A percentile compares a stretch with the other conserved stretches of the same genome.
phyloP scores from a whole-genome alignment of 106 monocot species.

The Ottelia alismoides region DNA sequence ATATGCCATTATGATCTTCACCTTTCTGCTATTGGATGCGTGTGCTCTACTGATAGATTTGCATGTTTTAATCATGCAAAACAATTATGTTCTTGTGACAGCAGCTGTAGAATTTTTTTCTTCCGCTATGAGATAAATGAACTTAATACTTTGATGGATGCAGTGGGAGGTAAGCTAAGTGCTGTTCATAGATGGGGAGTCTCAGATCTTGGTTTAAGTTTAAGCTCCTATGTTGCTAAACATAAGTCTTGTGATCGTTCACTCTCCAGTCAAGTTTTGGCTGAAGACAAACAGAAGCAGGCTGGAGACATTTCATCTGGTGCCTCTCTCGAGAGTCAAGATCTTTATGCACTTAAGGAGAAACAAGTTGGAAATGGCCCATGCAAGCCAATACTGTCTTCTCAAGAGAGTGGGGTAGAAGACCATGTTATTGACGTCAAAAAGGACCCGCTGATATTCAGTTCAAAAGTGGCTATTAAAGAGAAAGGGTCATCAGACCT shows the following conservation, averaged over 20 bases:
- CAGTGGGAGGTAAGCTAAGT: slow-evolving; percentile 54
- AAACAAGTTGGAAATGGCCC: not conserved
- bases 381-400: not conserved
- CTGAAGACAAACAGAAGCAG: slow-evolving; percentile 1
- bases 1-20: slow-evolving; percentile 80
- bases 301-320: not conserved
- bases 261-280: not conserved
- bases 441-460: not conserved
- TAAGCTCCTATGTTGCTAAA: slow-evolving; percentile 12
- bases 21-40: slow-evolving; percentile 62
- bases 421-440: not conserved
- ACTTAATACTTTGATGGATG: slow-evolving; percentile 54
- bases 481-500: too few relatives aligned
- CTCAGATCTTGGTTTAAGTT: slow-evolving; percentile 53
- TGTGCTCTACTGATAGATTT: slow-evolving; percentile 57
- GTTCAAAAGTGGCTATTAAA: not conserved
- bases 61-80: slow-evolving; percentile 74
- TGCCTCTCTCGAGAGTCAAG: not conserved
- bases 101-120: slow-evolving; percentile 38
- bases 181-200: slow-evolving; percentile 66
- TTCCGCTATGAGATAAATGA: slow-evolving; percentile 75
- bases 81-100: slow-evolving; percentile 57
- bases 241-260: slow-evolving; percentile 2
- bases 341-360: not conserved
- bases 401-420: not conserved